Evolutionary conservation across 2,329 filamentous ascomycete genomes (phyloP).

Genomic region (Pseudocercospora cruenta): DNA sequence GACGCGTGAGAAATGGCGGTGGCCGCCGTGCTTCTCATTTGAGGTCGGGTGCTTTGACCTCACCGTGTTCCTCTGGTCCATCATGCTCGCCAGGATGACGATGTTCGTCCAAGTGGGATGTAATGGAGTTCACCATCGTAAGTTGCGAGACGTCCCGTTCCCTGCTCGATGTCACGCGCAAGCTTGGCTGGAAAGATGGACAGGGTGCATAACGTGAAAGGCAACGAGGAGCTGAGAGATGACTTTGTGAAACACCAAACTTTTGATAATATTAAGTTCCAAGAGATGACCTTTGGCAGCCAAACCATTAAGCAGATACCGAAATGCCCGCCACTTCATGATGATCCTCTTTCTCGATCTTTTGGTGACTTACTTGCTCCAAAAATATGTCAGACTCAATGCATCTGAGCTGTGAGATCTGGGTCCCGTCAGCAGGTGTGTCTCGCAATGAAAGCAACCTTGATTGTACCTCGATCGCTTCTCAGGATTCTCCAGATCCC

Average conservation of each 20-base stretch:
- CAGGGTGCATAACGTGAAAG: no score
- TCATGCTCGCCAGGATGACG: background rate
- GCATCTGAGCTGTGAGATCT: no score
- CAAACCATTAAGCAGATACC: background rate
- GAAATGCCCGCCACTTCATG: background rate
- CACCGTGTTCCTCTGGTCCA: background rate
- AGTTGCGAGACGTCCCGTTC: background rate
- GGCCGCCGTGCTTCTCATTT: background rate
- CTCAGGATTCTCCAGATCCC: background rate
- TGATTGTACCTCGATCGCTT: no score
- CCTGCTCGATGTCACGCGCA: background rate
- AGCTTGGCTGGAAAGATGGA: no score
- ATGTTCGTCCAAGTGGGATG: background rate
- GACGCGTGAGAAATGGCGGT: background rate
- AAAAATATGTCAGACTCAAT: no score
- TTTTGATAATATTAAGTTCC: background rate
- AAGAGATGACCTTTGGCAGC: background rate
- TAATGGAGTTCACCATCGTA: background rate
- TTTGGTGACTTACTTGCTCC: no score
- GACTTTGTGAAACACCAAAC: no score
- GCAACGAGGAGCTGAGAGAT: no score
- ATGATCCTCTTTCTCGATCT: background rate
- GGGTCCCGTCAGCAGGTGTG: no score
- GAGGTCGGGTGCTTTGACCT: background rate
- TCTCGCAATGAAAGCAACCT: no score